Evolutionary conservation across 2,329 filamentous ascomycete species (phyloP), one percentile per base, ranked within the genome.

Genomic region (Geoglossum cookeanum): DNA sequence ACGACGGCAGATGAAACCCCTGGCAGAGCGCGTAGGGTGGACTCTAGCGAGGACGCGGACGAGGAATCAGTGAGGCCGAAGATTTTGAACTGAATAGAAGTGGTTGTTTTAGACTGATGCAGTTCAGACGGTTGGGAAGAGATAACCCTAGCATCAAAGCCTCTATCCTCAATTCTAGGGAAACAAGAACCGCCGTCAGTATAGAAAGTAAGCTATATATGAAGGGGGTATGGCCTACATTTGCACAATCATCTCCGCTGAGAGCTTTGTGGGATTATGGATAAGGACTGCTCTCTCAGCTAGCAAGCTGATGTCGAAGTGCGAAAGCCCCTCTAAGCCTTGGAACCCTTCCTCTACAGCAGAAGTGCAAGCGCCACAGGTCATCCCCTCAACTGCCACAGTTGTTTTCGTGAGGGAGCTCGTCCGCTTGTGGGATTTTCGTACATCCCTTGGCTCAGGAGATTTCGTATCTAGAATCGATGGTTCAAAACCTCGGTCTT

Each of bases 301-400:
- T 35, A 97, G 77, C 62, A 98, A 74, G 70, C 88, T 95, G 68
- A 98, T 94, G 66, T 95, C 95, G 74, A 97, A 95, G 62, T 89
- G 87, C 58, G 88, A 67, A 15, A 97, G 70, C 27, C 92, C 92
- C 8, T 85, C 80, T 1, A 91, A 70, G 61, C 78, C 79, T 62
- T 81, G 79, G 70, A 98, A 92, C 3, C 85, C 88, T 55, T 80
- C 78, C 65, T 96, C 87, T 1, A 97, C 82, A 4, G 91, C 89
- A 1, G 91, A 91, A 0, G 92, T 97, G 70, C 92, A 98, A 47
- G 92, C 88, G 27, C 91, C 91, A 67, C 92, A 97, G 1, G 92
- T 98, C 92, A 98, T 98, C 55, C 92, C 92, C 63, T 92, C 87
- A 57, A 98, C 87, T 3, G 86, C 82, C 17, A 98, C 77, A 0